Conservation (phyloP, 768 basidiomycete species). For the Kwoniella bestiolae region DNA sequence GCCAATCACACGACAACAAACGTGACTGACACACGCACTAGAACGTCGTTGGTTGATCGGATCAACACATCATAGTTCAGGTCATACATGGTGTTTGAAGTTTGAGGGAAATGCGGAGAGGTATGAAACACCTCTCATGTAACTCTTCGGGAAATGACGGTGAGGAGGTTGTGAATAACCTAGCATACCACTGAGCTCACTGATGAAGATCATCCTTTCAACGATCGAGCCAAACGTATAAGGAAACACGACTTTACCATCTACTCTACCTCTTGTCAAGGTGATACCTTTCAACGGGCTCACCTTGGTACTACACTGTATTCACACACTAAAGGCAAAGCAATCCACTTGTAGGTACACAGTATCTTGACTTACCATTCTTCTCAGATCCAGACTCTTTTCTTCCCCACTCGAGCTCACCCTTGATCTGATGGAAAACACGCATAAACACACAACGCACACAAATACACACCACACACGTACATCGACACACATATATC, state of each 20-base stretch:
- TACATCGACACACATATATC: neutral
- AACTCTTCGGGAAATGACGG: neutral
- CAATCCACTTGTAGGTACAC: neutral
- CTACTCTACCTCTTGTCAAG: too few species aligned
- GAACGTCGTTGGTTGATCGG: neutral
- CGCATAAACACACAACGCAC: neutral
- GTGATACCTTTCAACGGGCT: neutral
- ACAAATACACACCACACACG: neutral
- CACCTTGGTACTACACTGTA: too few species aligned
- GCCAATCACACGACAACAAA: neutral
- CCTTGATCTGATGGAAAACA: neutral
- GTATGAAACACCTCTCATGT: neutral
- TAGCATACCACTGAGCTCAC: neutral
- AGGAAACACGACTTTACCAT: neutral
- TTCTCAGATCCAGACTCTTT: neutral
- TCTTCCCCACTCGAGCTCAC: neutral
- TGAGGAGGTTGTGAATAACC: neutral
- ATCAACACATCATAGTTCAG: neutral
- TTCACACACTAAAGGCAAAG: slow-evolving; percentile 3
- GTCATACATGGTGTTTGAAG: neutral
- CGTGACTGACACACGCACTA: neutral
- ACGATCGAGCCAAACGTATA: too few species aligned
- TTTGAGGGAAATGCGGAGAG: neutral
- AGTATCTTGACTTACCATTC: neutral
- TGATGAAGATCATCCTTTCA: neutral